Base-by-base conservation (phyloP, 352 stramenopile species). In the Phytophthora podocarpi region DNA sequence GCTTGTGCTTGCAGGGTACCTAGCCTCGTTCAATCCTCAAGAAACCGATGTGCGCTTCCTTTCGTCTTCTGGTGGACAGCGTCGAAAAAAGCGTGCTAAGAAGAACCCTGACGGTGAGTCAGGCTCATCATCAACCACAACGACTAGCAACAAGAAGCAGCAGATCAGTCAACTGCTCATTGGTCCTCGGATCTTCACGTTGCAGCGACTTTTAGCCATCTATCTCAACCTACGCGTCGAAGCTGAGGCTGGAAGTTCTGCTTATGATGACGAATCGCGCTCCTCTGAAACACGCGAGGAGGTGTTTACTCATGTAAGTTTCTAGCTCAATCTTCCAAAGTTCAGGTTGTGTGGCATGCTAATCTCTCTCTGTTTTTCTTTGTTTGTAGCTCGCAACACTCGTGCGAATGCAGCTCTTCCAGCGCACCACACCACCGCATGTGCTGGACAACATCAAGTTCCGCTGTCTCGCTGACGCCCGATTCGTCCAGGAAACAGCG, bases 11-110 rank as follows among this genome's bases (percentile, higher is more conserved):
- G 85, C 85, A 18, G 78, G 76, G 0, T 92, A 87, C 51, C 40
- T 95, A 31, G 80, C 85, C 15, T 93, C 83, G 9, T 95, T 95
- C 57, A 95, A 89, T 45, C 82, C 84, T 4, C 80, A 95, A 48
- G 82, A 91, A 54, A 81, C 70, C 1, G 85, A 95, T 67, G 55
- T 71, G 13, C 73, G 82, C 37, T 95, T 91, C 31, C 72, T 95
- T 10, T 89, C 85, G 41, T 89, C 78, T 15, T 80, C 80, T 11
- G 70, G 70, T 4, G 77, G 77, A 13, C 34, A 61, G 46, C 74
- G 78, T 24, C 78, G 74, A 15, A 89, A 85, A 62, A 85, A 85
- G 16, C 74, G 75, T 16, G 70, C 62, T 12, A 80, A 74, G 49
- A 70, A 66, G 10, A 66, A 70, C 36, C 34, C 42, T 3, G 45